Percentiles rank a stretch among this genome's conserved stretches.
phyloP scores from a whole-genome alignment of 352 stramenopile genomes.

The Globisporangium acanthophoron region DNA sequence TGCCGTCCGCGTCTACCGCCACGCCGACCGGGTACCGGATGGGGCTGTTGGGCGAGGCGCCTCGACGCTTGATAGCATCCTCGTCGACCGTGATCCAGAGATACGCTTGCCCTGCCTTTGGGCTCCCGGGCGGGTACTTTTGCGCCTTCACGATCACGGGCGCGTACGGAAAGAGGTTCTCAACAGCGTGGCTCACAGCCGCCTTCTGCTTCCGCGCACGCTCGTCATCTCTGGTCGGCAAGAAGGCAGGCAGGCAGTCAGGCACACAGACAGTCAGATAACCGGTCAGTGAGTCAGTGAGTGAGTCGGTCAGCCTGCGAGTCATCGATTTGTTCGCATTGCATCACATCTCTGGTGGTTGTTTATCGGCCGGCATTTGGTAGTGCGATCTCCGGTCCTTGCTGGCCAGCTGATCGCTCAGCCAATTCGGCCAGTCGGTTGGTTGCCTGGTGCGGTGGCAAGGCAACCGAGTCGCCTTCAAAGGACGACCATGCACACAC shows the following conservation, averaged over 20 bases:
- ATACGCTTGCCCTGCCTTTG: constrained; percentile 59
- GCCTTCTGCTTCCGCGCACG: constrained; percentile 37
- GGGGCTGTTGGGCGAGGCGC: constrained; percentile 25
- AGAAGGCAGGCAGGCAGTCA: too few species aligned
- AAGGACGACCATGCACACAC: neutral
- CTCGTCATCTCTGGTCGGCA: constrained; percentile 32
- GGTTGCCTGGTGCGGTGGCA: too few species aligned
- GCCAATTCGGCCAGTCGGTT: too few species aligned
- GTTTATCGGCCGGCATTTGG: neutral
- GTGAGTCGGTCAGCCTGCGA: too few species aligned
- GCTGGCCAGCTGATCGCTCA: too few species aligned
- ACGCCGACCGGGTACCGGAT: constrained; percentile 65
- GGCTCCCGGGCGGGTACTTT: constrained; percentile 48
- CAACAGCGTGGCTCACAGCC: constrained; percentile 60
- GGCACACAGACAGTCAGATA: neutral
- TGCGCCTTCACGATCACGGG: constrained; percentile 71
- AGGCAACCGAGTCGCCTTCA: neutral
- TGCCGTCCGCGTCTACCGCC: constrained; percentile 59
- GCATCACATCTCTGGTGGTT: too few species aligned
- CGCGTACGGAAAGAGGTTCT: constrained; percentile 76
- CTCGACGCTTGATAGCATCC: constrained; percentile 47
- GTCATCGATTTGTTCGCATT: too few species aligned
- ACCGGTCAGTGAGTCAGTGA: too few species aligned
- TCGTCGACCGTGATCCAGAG: constrained; percentile 78
- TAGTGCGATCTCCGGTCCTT: neutral